These are phyloP conservation scores for Mucor ambiguus DNA, from an alignment of 371 early-diverging fungal species.

Conservation along the genomic window DNA sequence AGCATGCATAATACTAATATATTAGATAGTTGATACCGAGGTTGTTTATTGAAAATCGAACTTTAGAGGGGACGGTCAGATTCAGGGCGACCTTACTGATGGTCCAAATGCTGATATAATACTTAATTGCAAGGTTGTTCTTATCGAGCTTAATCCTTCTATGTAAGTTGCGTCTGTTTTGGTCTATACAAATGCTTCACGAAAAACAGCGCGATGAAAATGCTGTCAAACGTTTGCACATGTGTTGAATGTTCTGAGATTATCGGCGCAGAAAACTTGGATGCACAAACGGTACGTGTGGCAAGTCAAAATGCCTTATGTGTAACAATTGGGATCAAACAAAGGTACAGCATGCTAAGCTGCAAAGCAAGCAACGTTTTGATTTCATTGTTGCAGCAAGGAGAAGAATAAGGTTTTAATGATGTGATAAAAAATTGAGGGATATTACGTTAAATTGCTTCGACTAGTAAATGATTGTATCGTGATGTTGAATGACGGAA, in stretches of 20 bases:
- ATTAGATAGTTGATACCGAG: neutral
- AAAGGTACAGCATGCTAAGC: neutral
- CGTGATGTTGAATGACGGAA: slow-evolving; percentile 7
- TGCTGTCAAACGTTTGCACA: neutral
- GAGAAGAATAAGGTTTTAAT: neutral
- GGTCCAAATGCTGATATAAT: neutral
- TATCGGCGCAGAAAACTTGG: neutral
- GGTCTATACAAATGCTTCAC: too few species aligned
- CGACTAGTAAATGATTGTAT: neutral
- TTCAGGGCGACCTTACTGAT: neutral
- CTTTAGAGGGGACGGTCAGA: neutral
- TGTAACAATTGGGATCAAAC: neutral
- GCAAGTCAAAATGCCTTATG: neutral
- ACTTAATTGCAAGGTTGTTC: neutral
- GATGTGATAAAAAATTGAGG: neutral
- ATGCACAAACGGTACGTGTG: neutral
- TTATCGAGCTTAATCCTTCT: too few species aligned
- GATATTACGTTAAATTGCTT: neutral
- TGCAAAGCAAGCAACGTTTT: too few species aligned
- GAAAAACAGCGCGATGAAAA: neutral
- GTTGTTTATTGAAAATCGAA: neutral
- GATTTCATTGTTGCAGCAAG: neutral
- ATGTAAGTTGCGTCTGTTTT: too few species aligned
- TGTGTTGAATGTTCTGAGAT: too few species aligned
- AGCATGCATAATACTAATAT: too few species aligned